phyloP scores from a whole-genome alignment of 345 rosid species.

The Salix koriyanagi region DNA sequence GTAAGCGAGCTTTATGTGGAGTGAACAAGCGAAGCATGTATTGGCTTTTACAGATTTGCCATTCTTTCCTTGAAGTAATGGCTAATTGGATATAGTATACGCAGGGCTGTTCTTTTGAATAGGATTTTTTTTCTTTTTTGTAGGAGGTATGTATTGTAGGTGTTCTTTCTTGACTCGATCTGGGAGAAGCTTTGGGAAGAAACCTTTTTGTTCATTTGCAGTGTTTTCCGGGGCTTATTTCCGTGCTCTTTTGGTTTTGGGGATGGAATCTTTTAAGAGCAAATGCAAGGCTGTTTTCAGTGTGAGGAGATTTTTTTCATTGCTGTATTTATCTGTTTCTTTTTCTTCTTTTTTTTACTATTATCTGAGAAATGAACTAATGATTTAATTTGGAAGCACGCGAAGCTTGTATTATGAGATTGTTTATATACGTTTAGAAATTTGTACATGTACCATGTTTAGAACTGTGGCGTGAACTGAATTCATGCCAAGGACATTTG shows the following conservation, averaged over 20 bases:
- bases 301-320: constrained; percentile 26
- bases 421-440: background rate
- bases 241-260: constrained; percentile 1
- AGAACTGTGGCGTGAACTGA: background rate
- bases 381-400: background rate
- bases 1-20: constrained; percentile 35
- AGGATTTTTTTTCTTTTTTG: background rate
- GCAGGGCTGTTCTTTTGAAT: constrained; percentile 14
- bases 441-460: background rate
- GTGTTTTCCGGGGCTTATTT: constrained; percentile 35
- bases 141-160: constrained; percentile 28
- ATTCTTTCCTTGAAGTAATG: constrained; percentile 42
- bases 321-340: background rate
- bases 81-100: constrained; percentile 12
- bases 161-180: constrained; percentile 24
- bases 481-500: background rate
- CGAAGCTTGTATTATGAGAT: background rate
- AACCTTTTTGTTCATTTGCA: constrained; percentile 30
- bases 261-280: constrained; percentile 34
- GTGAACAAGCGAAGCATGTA: constrained; percentile 9
- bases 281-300: constrained; percentile 31
- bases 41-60: constrained; percentile 19
- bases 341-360: background rate
- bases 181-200: constrained; percentile 31
- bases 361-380: background rate